Base-by-base conservation (phyloP, 495 filamentous ascomycete genomes). In the Aspergillus haitiensis region DNA sequence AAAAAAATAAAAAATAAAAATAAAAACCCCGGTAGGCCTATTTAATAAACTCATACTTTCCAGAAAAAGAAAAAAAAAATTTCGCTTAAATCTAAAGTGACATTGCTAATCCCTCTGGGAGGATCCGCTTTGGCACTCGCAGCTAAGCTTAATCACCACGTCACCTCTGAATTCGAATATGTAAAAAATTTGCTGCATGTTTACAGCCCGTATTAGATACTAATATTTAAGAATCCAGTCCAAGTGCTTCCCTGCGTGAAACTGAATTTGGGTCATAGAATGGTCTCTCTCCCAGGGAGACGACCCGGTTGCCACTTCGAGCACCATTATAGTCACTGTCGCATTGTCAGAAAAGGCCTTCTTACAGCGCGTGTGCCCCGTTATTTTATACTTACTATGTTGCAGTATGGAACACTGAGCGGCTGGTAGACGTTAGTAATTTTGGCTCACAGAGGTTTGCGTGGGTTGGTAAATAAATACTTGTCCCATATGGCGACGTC, bases 401-500 rank as follows among this genome's bases (percentile, higher is more conserved):
- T 0, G 55, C 55, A 9, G 55, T 51, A 10, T 58, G 55, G 46
- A 58, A 58, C 18, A 58, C 55, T 6, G 55, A 58, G 16, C 55
- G 55, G 21, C 55, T 58, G 16, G 2, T 1, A 9, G 2, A n/a
- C 11, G 5, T 48, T 16, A 36, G 32, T 35, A 12, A 51, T 16
- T 13, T 2, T n/a, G n/a, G n/a, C n/a, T n/a, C n/a, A n/a, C n/a
- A n/a, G n/a, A n/a, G n/a, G n/a, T 51, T 8, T 3, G 18, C 5
- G 6, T 9, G 37, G 7, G 35, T 47, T 9, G 16, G n/a, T 16
- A n/a, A 16, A 16, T 45, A 15, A 16, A 46, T 52, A 59, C 56
- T 59, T 59, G 18, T 59, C 57, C 57, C 57, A 59, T 7, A 59
- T 59, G 8, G 50, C 57, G 0, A 59, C 3, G 21, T 59, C 57